Percentiles rank a stretch among this genome's conserved stretches.
Evolutionary conservation across 352 stramenopile genomes (phyloP).

Genomic region (Phytophthora lateralis): DNA sequence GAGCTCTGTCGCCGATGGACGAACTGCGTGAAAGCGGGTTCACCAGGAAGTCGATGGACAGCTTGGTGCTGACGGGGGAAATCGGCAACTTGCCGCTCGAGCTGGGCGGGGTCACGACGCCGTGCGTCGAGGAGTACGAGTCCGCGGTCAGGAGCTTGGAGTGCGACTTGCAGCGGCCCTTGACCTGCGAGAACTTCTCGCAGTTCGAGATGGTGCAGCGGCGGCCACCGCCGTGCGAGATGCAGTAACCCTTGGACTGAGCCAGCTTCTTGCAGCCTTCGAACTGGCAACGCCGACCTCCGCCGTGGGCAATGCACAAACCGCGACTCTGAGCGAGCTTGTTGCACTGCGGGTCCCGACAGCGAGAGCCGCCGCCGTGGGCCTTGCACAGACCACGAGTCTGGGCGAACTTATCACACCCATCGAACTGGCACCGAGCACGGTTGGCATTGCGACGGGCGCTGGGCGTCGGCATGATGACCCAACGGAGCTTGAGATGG

Average conservation of each 20-base stretch:
- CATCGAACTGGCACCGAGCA: conserved; percentile 69
- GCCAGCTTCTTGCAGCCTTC: conserved; percentile 75
- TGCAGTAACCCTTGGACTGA: conserved; percentile 84
- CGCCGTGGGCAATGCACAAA: conserved; percentile 81
- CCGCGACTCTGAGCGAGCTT: conserved; percentile 82
- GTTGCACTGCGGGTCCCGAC: conserved; percentile 74
- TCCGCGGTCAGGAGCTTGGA: conserved; percentile 62
- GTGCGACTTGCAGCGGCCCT: conserved; percentile 86
- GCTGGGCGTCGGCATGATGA: conserved; percentile 42
- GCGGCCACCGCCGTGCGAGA: conserved; percentile 78
- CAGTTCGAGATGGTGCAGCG: conserved; percentile 77
- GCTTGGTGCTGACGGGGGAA: conserved; percentile 43
- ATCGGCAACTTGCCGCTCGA: conserved; percentile 23
- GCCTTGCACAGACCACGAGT: conserved; percentile 83
- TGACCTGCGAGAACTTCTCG: conserved; percentile 90
- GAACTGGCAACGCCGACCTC: conserved; percentile 75
- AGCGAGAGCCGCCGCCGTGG: conserved; percentile 82
- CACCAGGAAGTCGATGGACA: conserved; percentile 68
- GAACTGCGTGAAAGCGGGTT: conserved; percentile 46
- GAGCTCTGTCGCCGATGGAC: conserved; percentile 32
- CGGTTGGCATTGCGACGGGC: conserved; percentile 72
- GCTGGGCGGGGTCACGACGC: conserved; percentile 36
- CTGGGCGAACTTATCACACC: conserved; percentile 88
- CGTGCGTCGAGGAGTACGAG: conserved; percentile 21
- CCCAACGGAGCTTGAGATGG: conserved; percentile 22